Conservation (phyloP, 208 protist species). For the Leishmania mexicana region DNA sequence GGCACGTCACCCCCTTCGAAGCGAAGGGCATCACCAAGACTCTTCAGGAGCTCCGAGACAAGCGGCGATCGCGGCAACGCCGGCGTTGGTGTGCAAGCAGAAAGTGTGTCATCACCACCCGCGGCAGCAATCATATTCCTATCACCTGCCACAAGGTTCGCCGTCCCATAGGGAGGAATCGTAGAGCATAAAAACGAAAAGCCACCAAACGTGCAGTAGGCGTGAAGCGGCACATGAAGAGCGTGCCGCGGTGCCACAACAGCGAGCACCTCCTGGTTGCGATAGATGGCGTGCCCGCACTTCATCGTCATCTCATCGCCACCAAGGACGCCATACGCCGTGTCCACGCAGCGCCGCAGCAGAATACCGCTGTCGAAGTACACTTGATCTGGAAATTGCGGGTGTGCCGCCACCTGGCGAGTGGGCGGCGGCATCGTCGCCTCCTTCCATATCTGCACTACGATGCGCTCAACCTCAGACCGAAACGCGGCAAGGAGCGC, state of each 20-base stretch:
- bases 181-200: conserved; percentile 53
- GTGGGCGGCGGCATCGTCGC: conserved; percentile 32
- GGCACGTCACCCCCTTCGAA: conserved; percentile 41
- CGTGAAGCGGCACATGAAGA: conserved; percentile 55
- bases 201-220: conserved; percentile 60
- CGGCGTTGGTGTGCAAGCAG: background rate
- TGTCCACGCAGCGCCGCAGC: conserved; percentile 58
- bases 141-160: conserved; percentile 14
- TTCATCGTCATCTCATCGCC: conserved; percentile 51
- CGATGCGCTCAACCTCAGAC: conserved; percentile 30
- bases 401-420: conserved; percentile 28
- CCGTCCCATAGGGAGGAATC: conserved; percentile 53
- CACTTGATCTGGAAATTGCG: conserved; percentile 18
- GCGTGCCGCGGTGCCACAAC: conserved; percentile 46
- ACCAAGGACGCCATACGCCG: conserved; percentile 38
- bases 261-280: conserved; percentile 41
- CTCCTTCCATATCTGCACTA: conserved; percentile 44
- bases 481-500: conserved; percentile 27
- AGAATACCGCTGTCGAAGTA: conserved; percentile 56
- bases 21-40: conserved; percentile 36
- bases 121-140: background rate
- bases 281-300: conserved; percentile 22
- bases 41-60: conserved; percentile 36
- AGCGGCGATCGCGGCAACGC: conserved; percentile 5
- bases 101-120: background rate